Evolutionary conservation across 139 green algal species (phyloP).

Genomic region (Nannochloris sp.): DNA sequence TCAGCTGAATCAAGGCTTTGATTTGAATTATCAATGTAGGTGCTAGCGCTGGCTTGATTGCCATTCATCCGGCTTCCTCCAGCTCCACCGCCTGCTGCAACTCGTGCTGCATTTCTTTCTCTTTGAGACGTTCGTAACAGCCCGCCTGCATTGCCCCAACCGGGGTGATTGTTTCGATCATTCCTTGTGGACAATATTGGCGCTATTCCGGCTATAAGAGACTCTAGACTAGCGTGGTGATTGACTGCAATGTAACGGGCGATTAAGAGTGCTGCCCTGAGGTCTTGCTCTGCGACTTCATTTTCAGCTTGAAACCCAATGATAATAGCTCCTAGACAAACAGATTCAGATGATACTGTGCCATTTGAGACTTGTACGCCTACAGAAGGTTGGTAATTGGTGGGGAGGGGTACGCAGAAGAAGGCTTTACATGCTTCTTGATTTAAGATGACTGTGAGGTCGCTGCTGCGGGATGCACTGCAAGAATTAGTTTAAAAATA

Average conservation of each 20-base stretch:
- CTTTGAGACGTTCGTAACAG: not conserved
- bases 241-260: not conserved
- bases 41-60: too few species aligned
- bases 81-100: too few species aligned
- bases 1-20: too few species aligned
- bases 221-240: not conserved
- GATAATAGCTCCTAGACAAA: not conserved
- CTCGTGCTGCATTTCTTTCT: not conserved
- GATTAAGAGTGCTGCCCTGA: not conserved
- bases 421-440: not conserved
- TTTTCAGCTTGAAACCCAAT: not conserved
- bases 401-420: not conserved
- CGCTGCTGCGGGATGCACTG: not conserved
- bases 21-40: too few species aligned
- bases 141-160: not conserved
- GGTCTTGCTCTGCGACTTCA: too few species aligned
- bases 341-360: too few species aligned
- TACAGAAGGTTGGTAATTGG: not conserved
- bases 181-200: too few species aligned
- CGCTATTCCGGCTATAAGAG: not conserved
- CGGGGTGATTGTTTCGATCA: not conserved
- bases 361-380: too few species aligned
- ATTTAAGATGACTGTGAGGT: not conserved
- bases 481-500: not conserved
- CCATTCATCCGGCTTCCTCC: too few species aligned